Evolutionary conservation across 2,329 filamentous ascomycete species (phyloP), one percentile per base, ranked within the genome.

Genomic region (Verticillium tricorpus): DNA sequence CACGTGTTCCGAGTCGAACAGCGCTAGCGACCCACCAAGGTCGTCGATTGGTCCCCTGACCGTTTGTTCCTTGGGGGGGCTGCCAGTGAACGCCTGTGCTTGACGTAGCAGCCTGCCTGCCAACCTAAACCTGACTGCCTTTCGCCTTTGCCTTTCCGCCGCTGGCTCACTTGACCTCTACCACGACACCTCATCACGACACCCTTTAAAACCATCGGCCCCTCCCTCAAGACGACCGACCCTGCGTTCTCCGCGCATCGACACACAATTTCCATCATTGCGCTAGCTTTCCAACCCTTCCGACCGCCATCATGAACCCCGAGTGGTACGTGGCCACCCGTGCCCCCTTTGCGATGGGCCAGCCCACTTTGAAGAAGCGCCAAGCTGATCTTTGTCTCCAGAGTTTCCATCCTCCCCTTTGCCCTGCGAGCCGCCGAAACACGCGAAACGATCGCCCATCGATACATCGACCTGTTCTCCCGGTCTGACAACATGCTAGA

Each of bases 281-380:
- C 60, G 59, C 55, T 54, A 52, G 45, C 37, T 52, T 52, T 52
- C 45, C 45, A 56, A n/a, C 39, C 37, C 17, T 40, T 58, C 56
- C 55, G 64, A 56, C 73, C 74, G 74, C 77, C 84, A 91, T 72
- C 76, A 95, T 95, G 91, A 95, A 95, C 85, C 91, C 91, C 76
- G 91, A 95, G 91, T 95, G 85, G 91, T 95, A 88, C 76, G 90
- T 88, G 66, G 68, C 62, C 52, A 70, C 66, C 61, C 8, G 37
- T 35, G 39, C 61, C 58, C 60, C 40, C 32, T 40, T 57, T 56
- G 56, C 57, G 60, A 64, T 54, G 56, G 50, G 60, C 64, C 40
- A 35, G 45, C 45, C 45, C 45, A 25, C 45, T 52, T 52, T 19
- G 45, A 52, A 11, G 19, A 25, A 59, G 15, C 61, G 55, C 60